phyloP scores from a whole-genome alignment of 805 yeast genomes.

The Candida gorgasii region DNA sequence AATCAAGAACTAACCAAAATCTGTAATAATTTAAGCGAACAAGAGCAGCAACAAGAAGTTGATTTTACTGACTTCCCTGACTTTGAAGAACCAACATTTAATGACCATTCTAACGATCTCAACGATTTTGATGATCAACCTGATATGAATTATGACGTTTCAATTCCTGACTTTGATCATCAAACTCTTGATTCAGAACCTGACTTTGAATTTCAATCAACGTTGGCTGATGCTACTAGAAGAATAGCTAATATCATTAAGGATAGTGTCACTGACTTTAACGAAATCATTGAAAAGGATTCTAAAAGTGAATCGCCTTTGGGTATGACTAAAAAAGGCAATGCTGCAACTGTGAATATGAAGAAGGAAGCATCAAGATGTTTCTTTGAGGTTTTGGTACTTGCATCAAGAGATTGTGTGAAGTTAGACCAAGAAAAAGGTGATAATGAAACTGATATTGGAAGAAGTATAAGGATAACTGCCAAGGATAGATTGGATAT shows the following conservation, averaged over 20 bases:
- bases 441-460: constrained; percentile 35
- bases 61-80: constrained; percentile 19
- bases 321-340: constrained; percentile 45
- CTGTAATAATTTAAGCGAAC: constrained; percentile 11
- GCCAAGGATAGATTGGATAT: constrained; percentile 40
- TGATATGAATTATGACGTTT: constrained; percentile 22
- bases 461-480: constrained; percentile 57
- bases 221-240: constrained; percentile 38
- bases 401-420: constrained; percentile 76
- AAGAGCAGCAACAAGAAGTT: constrained; percentile 19
- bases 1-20: constrained; percentile 12
- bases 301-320: constrained; percentile 45
- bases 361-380: constrained; percentile 66
- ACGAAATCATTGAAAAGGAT: constrained; percentile 14
- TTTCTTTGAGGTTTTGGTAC: constrained; percentile 79
- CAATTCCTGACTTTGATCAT: constrained; percentile 23
- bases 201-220: constrained; percentile 6
- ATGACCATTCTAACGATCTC: neutral
- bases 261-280: constrained; percentile 20
- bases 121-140: constrained; percentile 6
- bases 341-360: constrained; percentile 32
- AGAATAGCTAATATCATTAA: constrained; percentile 54
- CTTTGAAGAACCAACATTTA: constrained; percentile 17
- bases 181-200: constrained; percentile 11
- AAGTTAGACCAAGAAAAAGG: constrained; percentile 52